phyloP scores from a whole-genome alignment of 1,284 basidiomycete genomes.

The Thecaphora frezii region DNA sequence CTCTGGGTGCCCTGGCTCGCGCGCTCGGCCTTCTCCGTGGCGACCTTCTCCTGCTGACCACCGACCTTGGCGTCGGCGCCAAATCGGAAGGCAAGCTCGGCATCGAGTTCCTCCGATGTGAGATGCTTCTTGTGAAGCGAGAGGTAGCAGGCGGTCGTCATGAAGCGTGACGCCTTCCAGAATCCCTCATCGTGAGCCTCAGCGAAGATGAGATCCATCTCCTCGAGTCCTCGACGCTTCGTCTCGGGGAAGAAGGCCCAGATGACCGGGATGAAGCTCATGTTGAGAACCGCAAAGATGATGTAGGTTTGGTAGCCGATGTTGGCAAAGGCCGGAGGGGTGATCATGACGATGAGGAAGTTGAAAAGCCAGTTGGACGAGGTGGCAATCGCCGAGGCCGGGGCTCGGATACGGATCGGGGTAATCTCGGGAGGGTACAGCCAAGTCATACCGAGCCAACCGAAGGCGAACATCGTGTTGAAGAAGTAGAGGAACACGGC shows the following conservation, averaged over 20 bases:
- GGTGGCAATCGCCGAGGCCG: slow-evolving; percentile 57
- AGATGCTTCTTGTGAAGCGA: slow-evolving; percentile 33
- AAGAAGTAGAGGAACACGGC: slow-evolving; percentile 69
- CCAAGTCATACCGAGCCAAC: slow-evolving; percentile 72
- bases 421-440: slow-evolving; percentile 60
- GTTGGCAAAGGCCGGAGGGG: slow-evolving; percentile 62
- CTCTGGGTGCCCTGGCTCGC: neutral
- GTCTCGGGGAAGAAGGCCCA: slow-evolving; percentile 59
- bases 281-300: slow-evolving; percentile 55
- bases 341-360: slow-evolving; percentile 66
- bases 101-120: slow-evolving; percentile 40
- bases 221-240: slow-evolving; percentile 52
- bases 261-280: slow-evolving; percentile 56
- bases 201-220: slow-evolving; percentile 43
- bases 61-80: slow-evolving; percentile 4
- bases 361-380: slow-evolving; percentile 57
- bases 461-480: slow-evolving; percentile 71
- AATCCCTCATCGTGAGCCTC: slow-evolving; percentile 34
- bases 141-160: slow-evolving; percentile 39
- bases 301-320: slow-evolving; percentile 64
- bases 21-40: neutral
- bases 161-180: slow-evolving; percentile 30
- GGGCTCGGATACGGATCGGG: slow-evolving; percentile 58
- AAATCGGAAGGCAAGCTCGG: slow-evolving; percentile 20
- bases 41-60: neutral